Base-by-base conservation (phyloP, 768 basidiomycete genomes). In the Leccinum imitatum region DNA sequence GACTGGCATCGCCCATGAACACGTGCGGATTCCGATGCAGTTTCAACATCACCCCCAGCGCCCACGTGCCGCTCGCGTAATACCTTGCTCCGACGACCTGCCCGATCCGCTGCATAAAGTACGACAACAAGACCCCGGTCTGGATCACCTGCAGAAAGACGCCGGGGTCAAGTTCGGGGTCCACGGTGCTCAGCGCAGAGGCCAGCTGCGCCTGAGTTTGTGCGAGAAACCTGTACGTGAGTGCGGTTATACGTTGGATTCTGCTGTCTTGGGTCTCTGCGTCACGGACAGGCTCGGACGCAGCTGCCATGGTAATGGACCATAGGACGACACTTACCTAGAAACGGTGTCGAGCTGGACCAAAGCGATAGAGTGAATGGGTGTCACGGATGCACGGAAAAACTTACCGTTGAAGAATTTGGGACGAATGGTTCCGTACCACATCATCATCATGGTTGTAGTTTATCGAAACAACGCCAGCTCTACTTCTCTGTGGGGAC, bases 41-140 rank as follows among this genome's bases (percentile, higher is more conserved):
- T 10, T 78, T 79, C 41, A 77, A 70, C 48, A 80, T 77, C 19
- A 82, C 69, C 4, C 77, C 81, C 13, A 87, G 69, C 2, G 73
- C 70, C 62, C 81, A 73, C 54, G 84, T 76, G 11, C 80, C 74
- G 51, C 80, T 80, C 23, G 81, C 76, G 60, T 82, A 83, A 58
- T 80, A 80, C 66, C 84, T 84, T 7, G 87, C 89, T 61, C 87
- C 85, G 2, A 88, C 75, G 37, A 82, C 71, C 33, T 82, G 78
- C 57, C 85, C 86, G 19, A 75, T 80, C 52, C 83, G 81, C 67
- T 86, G 82, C 66, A 90, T 84, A 69, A 86, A 89, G 64, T 84
- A 81, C 1, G 84, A 76, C 27, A 91, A 76, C n/a, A 27, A 77
- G 4, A 90, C 74, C 60, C 89, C 81, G 0, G 84, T 79, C 60